These are phyloP conservation scores for Ophiognomonia clavigignenti-juglandacearum DNA, from an alignment of 2,329 filamentous ascomycete species.

Conservation along the genomic window DNA sequence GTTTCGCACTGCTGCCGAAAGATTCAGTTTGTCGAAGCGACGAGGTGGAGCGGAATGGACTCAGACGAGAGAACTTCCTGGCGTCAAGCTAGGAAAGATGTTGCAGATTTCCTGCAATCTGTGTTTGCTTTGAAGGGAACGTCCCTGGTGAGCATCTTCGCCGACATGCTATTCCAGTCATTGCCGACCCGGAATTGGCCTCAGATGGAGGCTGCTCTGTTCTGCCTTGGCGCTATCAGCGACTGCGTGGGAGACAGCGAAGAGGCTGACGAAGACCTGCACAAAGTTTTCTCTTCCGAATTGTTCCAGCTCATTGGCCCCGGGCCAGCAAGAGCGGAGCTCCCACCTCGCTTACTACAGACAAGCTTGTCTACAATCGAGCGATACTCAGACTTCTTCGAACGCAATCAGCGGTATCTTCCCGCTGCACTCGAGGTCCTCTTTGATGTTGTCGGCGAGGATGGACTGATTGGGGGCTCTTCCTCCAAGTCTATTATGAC, in stretches of 20 bases:
- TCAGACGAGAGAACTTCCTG: conserved; percentile 64
- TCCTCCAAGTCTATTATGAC: conserved; percentile 71
- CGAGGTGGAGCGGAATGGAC: conserved; percentile 62
- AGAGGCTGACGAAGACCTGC: conserved; percentile 54
- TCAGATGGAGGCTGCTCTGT: conserved; percentile 56
- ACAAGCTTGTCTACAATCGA: conserved; percentile 68
- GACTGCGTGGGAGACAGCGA: conserved; percentile 58
- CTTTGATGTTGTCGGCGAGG: conserved; percentile 60
- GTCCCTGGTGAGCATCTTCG: conserved; percentile 52
- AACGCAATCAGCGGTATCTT: conserved; percentile 61
- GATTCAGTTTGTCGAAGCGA: conserved; percentile 59
- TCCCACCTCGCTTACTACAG: conserved; percentile 61
- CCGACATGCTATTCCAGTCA: conserved; percentile 47
- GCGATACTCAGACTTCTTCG: conserved; percentile 72
- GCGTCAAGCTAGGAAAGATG: conserved; percentile 69
- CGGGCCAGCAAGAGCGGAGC: conserved; percentile 34
- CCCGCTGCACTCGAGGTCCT: conserved; percentile 69
- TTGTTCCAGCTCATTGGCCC: conserved; percentile 52
- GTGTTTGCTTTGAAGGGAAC: conserved; percentile 59
- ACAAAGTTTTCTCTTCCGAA: conserved; percentile 55
- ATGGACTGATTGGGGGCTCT: conserved; percentile 56
- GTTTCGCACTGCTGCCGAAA: conserved; percentile 65
- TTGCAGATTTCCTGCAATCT: conserved; percentile 72
- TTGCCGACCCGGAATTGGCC: conserved; percentile 47
- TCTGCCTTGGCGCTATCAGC: conserved; percentile 61